Conservation (phyloP, 1,139 yeast species). For the Yamadazyma diddensiae region DNA sequence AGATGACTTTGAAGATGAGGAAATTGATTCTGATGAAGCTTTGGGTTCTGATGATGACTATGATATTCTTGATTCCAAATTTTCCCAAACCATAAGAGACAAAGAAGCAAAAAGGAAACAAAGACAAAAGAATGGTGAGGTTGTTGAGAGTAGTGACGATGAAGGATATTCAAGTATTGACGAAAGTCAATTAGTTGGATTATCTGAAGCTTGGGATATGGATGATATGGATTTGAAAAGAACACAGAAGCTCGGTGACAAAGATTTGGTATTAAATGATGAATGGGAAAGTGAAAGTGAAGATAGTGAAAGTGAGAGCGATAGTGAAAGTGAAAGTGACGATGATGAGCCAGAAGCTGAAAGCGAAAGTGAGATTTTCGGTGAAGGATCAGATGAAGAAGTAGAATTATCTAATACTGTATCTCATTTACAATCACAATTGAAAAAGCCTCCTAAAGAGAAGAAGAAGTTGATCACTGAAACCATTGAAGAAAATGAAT, state of each 20-base stretch:
- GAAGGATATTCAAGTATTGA: conserved; percentile 61
- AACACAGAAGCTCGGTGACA: conserved; percentile 16
- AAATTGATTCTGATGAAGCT: conserved; percentile 74
- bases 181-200: conserved; percentile 68
- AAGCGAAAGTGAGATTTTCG: conserved; percentile 10
- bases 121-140: conserved; percentile 18
- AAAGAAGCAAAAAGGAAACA: conserved; percentile 37
- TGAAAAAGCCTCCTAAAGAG: conserved; percentile 33
- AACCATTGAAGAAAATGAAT: conserved; percentile 68
- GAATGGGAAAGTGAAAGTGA: conserved; percentile 35
- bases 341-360: conserved; percentile 20
- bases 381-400: conserved; percentile 18
- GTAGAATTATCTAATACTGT: conserved; percentile 37
- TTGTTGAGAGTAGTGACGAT: conserved; percentile 25
- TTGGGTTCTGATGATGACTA: conserved; percentile 73
- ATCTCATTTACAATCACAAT: conserved; percentile 24
- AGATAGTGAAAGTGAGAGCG: conserved; percentile 18
- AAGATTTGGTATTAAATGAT: conserved; percentile 43
- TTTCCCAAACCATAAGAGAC: conserved; percentile 68
- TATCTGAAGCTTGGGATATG: conserved; percentile 87
- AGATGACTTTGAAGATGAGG: conserved; percentile 56
- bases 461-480: conserved; percentile 47
- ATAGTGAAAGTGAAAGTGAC: conserved; percentile 13
- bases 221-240: conserved; percentile 53
- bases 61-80: conserved; percentile 63